phyloP scores from a whole-genome alignment of 2,329 filamentous ascomycete species.

The Microsporum canis region DNA sequence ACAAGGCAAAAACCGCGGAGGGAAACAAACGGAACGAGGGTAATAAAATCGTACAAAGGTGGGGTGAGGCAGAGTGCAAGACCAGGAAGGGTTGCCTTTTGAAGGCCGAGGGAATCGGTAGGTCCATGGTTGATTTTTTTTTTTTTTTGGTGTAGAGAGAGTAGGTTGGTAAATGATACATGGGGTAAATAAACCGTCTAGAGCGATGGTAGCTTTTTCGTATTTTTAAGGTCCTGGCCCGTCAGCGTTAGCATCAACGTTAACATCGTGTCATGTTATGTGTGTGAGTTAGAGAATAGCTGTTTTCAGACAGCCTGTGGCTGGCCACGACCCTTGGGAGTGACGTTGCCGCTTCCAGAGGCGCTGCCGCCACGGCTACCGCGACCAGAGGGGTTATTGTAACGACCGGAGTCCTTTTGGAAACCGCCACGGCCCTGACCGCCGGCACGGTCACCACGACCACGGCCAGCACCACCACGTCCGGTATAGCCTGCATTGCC shows the following conservation, averaged over 20 bases:
- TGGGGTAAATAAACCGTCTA: background rate
- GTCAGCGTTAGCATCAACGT: background rate
- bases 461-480: conserved; percentile 53
- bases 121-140: no score
- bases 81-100: background rate
- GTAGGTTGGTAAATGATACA: background rate
- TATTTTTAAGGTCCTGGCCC: background rate
- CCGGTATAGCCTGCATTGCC: conserved; percentile 51
- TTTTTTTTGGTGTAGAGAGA: background rate
- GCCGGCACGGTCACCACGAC: conserved; percentile 55
- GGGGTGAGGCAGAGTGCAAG: background rate
- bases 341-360: conserved; percentile 49
- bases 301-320: conserved; percentile 2
- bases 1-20: background rate
- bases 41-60: conserved; percentile 5
- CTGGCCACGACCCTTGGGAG: conserved; percentile 32
- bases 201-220: background rate
- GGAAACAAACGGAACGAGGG: background rate
- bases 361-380: conserved; percentile 44
- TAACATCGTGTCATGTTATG: background rate
- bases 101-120: no score
- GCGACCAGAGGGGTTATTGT: conserved; percentile 43
- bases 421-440: conserved; percentile 59
- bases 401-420: conserved; percentile 56
- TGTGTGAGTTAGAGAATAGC: background rate